phyloP scores from a whole-genome alignment of 2,329 filamentous ascomycete genomes.

The Pestalotiopsis fici region DNA sequence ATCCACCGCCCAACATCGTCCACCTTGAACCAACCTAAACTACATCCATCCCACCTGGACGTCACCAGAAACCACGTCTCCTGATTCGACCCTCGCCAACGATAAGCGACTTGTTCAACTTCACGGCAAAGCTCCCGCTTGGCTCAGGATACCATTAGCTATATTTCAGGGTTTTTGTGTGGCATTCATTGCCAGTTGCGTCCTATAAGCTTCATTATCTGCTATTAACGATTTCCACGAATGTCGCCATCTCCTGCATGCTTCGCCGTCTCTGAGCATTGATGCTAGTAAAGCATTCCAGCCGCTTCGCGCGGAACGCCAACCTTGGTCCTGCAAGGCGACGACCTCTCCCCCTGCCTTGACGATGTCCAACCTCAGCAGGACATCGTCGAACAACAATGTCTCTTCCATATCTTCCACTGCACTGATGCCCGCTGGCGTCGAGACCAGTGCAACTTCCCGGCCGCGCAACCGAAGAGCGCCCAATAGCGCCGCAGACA shows the following conservation, averaged over 20 bases:
- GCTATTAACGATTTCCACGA: background rate
- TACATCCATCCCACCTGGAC: background rate
- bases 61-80: slow-evolving; percentile 10
- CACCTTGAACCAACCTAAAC: background rate
- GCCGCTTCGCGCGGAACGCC: slow-evolving; percentile 26
- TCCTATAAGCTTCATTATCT: background rate
- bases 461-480: slow-evolving; percentile 54
- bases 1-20: background rate
- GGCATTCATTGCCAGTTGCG: background rate
- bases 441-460: slow-evolving; percentile 40
- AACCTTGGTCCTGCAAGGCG: slow-evolving; percentile 13
- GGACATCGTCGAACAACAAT: slow-evolving; percentile 19
- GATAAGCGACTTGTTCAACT: slow-evolving; percentile 4
- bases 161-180: background rate
- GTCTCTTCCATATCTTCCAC: slow-evolving; percentile 45
- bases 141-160: background rate
- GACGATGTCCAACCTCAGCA: slow-evolving; percentile 27
- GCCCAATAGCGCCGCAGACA: slow-evolving; percentile 27
- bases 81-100: slow-evolving; percentile 4
- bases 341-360: slow-evolving; percentile 12
- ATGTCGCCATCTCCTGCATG: slow-evolving; percentile 6
- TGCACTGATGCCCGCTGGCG: slow-evolving; percentile 41
- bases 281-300: slow-evolving; percentile 19
- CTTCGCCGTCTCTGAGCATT: slow-evolving; percentile 17
- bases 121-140: background rate